A percentile compares a stretch with the other conserved stretches of the same genome.
Evolutionary conservation across 176 grass and related monocot genomes (phyloP).

Genomic region (Tuctoria greenei): DNA sequence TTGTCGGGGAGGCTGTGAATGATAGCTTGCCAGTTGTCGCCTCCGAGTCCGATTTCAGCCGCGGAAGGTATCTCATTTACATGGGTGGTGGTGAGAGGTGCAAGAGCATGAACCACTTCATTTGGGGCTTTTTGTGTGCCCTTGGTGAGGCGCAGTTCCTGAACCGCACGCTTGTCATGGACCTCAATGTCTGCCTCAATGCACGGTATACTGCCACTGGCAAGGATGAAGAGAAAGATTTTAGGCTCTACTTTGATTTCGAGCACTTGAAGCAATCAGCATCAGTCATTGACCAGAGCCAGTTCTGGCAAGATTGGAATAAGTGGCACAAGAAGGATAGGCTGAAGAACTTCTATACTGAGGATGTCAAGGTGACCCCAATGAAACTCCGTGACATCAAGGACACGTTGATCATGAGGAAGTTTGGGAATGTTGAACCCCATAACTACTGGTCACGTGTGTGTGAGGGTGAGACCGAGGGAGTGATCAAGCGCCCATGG

Average conservation of each 20-base stretch:
- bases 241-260: slow-evolving; percentile 93
- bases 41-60: slow-evolving; percentile 72
- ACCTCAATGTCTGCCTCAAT: slow-evolving; percentile 69
- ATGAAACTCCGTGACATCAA: slow-evolving; percentile 71
- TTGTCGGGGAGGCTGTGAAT: slow-evolving; percentile 76
- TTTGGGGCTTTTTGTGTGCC: slow-evolving; percentile 81
- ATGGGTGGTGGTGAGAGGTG: slow-evolving; percentile 81
- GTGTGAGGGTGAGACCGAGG: slow-evolving; percentile 83
- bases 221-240: slow-evolving; percentile 76
- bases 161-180: slow-evolving; percentile 90
- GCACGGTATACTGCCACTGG: slow-evolving; percentile 56
- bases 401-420: slow-evolving; percentile 84
- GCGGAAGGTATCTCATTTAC: slow-evolving; percentile 68
- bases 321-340: slow-evolving; percentile 69
- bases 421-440: slow-evolving; percentile 73
- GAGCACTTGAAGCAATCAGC: slow-evolving; percentile 74
- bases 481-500: slow-evolving; percentile 82
- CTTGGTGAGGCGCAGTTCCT: slow-evolving; percentile 85
- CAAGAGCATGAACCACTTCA: slow-evolving; percentile 95
- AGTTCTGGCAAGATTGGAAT: slow-evolving; percentile 83
- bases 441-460: slow-evolving; percentile 91
- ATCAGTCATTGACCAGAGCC: slow-evolving; percentile 69
- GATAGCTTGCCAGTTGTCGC: slow-evolving; percentile 69
- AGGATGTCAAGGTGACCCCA: slow-evolving; percentile 71
- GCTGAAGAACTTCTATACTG: slow-evolving; percentile 65